A percentile compares a stretch with the other conserved stretches of the same genome.
Evolutionary conservation across 371 early-diverging fungal species (phyloP).

Genomic region (Rhizopus delemar): DNA sequence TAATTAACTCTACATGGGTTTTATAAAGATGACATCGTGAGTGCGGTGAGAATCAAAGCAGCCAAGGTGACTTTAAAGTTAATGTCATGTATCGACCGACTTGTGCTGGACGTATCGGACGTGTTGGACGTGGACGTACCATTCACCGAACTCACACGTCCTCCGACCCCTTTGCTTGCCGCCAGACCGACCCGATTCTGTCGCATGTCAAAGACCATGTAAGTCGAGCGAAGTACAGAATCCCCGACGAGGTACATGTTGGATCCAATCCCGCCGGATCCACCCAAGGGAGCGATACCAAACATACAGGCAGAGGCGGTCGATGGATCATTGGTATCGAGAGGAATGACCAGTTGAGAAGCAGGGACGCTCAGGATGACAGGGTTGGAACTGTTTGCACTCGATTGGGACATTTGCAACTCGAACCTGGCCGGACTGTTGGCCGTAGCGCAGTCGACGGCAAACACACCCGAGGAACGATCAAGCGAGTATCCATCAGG

Average conservation of each 20-base stretch:
- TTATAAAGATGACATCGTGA: constrained; percentile 2
- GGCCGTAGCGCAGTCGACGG: constrained; percentile 34
- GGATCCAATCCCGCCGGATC: constrained; percentile 10
- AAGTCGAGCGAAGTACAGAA: constrained; percentile 43
- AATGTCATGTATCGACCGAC: not conserved
- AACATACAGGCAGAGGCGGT: constrained; percentile 39
- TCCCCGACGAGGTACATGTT: constrained; percentile 43
- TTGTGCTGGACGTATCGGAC: not conserved
- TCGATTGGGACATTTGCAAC: constrained; percentile 19
- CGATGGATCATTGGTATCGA: constrained; percentile 27
- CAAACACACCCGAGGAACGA: constrained; percentile 32
- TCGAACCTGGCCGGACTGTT: constrained; percentile 7
- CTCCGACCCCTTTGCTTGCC: constrained; percentile 35
- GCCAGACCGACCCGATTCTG: constrained; percentile 47
- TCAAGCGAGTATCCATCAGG: constrained; percentile 22
- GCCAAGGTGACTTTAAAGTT: not conserved
- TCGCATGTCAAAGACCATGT: constrained; percentile 47
- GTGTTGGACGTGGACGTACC: not conserved
- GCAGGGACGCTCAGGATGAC: constrained; percentile 31
- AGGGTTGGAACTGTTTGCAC: constrained; percentile 10
- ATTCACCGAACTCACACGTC: constrained; percentile 24
- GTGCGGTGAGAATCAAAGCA: not conserved
- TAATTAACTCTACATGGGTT: too few species aligned
- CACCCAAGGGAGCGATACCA: constrained; percentile 43
- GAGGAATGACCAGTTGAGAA: constrained; percentile 41